These are phyloP conservation scores for Phytophthora hybrid DNA, from an alignment of 352 stramenopile genomes.

Conservation along the genomic window DNA sequence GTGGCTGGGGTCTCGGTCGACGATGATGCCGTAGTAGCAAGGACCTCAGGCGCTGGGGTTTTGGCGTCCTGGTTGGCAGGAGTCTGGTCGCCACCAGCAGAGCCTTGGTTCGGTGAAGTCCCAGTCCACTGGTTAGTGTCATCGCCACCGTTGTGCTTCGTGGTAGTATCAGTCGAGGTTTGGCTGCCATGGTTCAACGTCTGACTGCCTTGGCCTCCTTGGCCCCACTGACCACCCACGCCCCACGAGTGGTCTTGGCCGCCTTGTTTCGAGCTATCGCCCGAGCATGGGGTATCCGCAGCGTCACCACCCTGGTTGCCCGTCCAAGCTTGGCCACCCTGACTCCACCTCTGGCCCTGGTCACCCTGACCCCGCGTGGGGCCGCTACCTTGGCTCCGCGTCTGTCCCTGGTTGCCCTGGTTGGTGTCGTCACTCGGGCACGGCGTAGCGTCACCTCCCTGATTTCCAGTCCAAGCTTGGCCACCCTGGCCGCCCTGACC, in stretches of 20 bases:
- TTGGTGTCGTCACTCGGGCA: constrained; percentile 13
- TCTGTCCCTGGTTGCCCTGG: constrained; percentile 11
- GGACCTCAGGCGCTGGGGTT: constrained; percentile 6
- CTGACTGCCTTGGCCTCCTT: not conserved
- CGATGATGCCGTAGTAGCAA: not conserved
- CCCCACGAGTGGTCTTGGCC: not conserved
- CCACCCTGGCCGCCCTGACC: constrained; percentile 17
- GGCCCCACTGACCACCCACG: not conserved
- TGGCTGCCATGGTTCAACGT: not conserved
- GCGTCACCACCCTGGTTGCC: constrained; percentile 7
- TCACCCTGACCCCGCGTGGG: not conserved
- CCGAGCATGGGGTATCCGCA: not conserved
- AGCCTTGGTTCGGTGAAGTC: constrained; percentile 15
- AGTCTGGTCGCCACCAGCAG: constrained; percentile 1
- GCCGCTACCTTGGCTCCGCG: constrained; percentile 7
- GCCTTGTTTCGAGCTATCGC: not conserved
- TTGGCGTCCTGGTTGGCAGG: constrained; percentile 3
- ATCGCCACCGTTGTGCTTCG: not conserved
- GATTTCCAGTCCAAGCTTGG: constrained; percentile 8
- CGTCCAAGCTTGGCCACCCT: not conserved
- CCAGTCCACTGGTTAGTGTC: constrained; percentile 26
- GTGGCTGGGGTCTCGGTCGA: constrained; percentile 1
- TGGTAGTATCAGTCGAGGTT: not conserved
- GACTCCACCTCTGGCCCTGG: not conserved
- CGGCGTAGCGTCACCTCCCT: constrained; percentile 21